Conservation (phyloP, 1,139 yeast species). For the Diutina catenulata region DNA sequence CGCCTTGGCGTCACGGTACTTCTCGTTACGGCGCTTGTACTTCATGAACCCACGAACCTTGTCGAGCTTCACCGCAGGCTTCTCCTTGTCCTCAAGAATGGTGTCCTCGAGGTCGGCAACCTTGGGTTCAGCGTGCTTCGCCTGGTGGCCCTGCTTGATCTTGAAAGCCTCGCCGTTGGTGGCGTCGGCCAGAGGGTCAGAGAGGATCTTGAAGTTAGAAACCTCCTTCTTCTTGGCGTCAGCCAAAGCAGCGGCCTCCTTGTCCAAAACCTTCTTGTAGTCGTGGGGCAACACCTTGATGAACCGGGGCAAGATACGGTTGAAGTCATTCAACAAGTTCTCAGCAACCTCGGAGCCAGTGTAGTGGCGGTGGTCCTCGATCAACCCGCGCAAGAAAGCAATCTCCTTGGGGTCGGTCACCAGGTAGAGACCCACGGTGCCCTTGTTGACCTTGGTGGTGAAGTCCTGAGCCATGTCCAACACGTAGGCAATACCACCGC, state of each 20-base stretch:
- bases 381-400: constrained; percentile 85
- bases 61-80: constrained; percentile 50
- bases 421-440: constrained; percentile 68
- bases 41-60: constrained; percentile 87
- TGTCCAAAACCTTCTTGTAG: constrained; percentile 80
- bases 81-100: constrained; percentile 55
- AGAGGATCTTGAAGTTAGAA: constrained; percentile 50
- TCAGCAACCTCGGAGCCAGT: constrained; percentile 88
- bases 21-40: constrained; percentile 81
- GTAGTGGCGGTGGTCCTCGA: constrained; percentile 92
- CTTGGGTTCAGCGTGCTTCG: constrained; percentile 57
- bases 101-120: constrained; percentile 87
- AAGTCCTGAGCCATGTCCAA: constrained; percentile 93
- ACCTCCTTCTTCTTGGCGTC: constrained; percentile 58
- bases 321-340: constrained; percentile 72
- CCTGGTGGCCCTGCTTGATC: constrained; percentile 35
- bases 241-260: constrained; percentile 55
- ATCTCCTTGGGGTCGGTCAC: constrained; percentile 84
- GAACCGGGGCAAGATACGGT: constrained; percentile 77
- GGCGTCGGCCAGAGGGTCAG: constrained; percentile 76
- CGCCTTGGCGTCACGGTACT: constrained; percentile 64
- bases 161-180: constrained; percentile 74
- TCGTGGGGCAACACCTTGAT: constrained; percentile 91
- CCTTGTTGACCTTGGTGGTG: constrained; percentile 64
- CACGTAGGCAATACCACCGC: constrained; percentile 98